Conservation (phyloP, 345 rosid species). For the Sonneratia caseolaris region DNA sequence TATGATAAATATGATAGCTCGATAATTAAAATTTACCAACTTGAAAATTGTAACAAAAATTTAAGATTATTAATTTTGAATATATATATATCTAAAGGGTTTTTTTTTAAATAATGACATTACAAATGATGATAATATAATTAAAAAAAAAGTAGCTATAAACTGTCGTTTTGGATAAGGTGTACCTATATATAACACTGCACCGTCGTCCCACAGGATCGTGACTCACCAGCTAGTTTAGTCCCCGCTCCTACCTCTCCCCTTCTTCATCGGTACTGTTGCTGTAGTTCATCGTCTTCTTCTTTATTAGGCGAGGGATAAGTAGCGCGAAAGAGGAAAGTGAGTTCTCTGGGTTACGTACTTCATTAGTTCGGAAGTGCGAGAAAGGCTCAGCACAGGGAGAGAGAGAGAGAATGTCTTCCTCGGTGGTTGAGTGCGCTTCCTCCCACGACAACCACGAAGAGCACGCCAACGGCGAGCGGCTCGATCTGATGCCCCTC, state of each 20-base stretch:
- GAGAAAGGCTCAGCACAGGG: neutral
- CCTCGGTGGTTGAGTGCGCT: slow-evolving; percentile 25
- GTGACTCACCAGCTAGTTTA: neutral
- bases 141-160: too few species aligned
- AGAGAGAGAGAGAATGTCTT: slow-evolving; percentile 20
- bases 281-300: neutral
- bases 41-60: too few species aligned
- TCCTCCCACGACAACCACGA: slow-evolving; percentile 5
- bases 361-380: neutral
- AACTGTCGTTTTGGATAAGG: too few species aligned
- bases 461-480: slow-evolving; percentile 22
- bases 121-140: too few species aligned
- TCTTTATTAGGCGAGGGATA: neutral
- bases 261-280: neutral
- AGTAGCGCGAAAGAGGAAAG: too few species aligned
- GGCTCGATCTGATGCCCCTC: slow-evolving; percentile 21
- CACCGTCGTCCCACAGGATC: neutral
- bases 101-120: too few species aligned
- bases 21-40: too few species aligned
- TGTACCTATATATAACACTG: too few species aligned
- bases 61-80: too few species aligned
- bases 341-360: too few species aligned
- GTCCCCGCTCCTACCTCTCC: neutral
- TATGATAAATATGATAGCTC: too few species aligned
- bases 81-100: too few species aligned